A percentile compares a stretch with the other conserved stretches of the same genome.
phyloP scores from a whole-genome alignment of 2,329 filamentous ascomycete species.

The Botrytis medusae region DNA sequence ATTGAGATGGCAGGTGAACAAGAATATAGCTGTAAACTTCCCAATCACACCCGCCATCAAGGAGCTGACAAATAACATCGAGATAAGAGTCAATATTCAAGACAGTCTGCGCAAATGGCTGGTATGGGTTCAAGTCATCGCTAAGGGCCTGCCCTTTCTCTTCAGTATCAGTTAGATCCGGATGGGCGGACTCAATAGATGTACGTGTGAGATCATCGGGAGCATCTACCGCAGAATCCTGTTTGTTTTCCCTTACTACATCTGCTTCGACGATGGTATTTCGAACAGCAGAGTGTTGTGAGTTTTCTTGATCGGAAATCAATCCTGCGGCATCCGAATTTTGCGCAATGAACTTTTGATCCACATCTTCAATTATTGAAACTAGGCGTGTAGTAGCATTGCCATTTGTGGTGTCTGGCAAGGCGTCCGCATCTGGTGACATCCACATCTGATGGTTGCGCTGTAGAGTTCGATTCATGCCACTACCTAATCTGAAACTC shows the following conservation, averaged over 20 bases:
- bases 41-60: constrained; percentile 78
- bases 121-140: neutral
- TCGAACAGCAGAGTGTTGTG: neutral
- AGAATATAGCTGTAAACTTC: constrained; percentile 90
- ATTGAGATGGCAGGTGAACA: constrained; percentile 80
- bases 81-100: constrained; percentile 57
- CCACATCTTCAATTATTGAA: constrained; percentile 29
- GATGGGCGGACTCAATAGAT: neutral
- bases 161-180: neutral
- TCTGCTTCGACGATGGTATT: neutral
- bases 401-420: constrained; percentile 48
- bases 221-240: neutral
- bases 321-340: neutral
- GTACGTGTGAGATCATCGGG: neutral
- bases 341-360: constrained; percentile 9
- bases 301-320: neutral
- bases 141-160: neutral
- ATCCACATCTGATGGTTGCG: constrained; percentile 57
- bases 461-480: constrained; percentile 35
- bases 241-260: neutral
- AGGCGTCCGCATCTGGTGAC: constrained; percentile 55
- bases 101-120: constrained; percentile 15
- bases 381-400: constrained; percentile 39
- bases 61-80: constrained; percentile 71
- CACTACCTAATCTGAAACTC: constrained; percentile 35